Conservation (phyloP, 2,329 filamentous ascomycete genomes). For the Aureobasidium subglaciale region DNA sequence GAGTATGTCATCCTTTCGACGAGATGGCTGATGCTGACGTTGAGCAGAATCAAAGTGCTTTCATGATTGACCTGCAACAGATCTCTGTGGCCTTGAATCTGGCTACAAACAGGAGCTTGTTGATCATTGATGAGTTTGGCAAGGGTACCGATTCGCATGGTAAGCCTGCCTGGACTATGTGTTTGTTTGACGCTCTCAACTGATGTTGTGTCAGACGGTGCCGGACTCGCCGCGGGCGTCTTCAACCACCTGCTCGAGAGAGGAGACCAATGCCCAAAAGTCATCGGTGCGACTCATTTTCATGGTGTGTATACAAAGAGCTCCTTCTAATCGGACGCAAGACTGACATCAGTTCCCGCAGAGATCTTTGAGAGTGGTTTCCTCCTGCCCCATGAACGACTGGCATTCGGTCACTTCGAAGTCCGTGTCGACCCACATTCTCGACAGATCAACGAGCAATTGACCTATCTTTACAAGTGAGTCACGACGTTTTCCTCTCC, state of each 20-base stretch:
- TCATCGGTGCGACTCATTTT: conserved; percentile 57
- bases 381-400: conserved; percentile 42
- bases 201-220: conserved; percentile 44
- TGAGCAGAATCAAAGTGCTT: conserved; percentile 52
- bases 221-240: conserved; percentile 56
- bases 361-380: conserved; percentile 65
- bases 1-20: conserved; percentile 32
- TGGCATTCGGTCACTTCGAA: conserved; percentile 66
- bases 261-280: conserved; percentile 47
- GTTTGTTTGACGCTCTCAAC: neutral
- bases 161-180: conserved; percentile 19
- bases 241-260: conserved; percentile 50
- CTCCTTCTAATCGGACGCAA: too few relatives aligned
- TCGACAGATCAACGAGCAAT: conserved; percentile 50
- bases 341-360: too few relatives aligned
- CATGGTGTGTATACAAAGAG: conserved; percentile 39
- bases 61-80: conserved; percentile 82
- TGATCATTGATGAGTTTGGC: conserved; percentile 90
- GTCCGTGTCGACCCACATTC: conserved; percentile 53
- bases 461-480: conserved; percentile 67
- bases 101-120: conserved; percentile 66
- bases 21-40: neutral
- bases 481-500: conserved; percentile 26
- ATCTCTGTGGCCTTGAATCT: conserved; percentile 68
- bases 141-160: conserved; percentile 58